Base-by-base conservation (phyloP, 1,284 basidiomycete genomes). In the Pyrrhoderma lamaoense region DNA sequence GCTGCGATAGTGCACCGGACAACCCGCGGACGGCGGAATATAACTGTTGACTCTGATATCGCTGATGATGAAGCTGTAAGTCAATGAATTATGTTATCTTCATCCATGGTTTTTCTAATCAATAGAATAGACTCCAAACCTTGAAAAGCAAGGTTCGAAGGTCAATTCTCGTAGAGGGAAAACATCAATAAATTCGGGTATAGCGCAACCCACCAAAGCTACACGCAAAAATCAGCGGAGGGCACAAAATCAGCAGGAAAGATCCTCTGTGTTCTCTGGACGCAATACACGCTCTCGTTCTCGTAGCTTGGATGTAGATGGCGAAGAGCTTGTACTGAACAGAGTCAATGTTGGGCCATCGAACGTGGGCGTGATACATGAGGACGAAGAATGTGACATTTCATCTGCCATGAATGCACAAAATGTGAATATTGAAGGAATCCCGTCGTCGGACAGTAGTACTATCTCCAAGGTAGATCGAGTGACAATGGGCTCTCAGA, bases 251-350 rank as follows among this genome's bases (percentile, higher is more conserved):
- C 38, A 49, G 8, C 14, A 36, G 3, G 47, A 54, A 22, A 25
- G 21, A 25, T 9, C 38, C 8, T 38, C 44, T 2, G 35, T 22
- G n/a, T 27, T n/a, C n/a, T n/a, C 25, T n/a, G 40, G 53, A 16
- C 49, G 53, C 11, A 38, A 39, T 18, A 55, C 53, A 2, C 49
- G 53, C 8, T 44, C 53, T 8, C 53, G 53, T 14, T 51, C 53
- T 16, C 49, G 36, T 21, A 55, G 53, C 22, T 44, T 47, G 27
- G 54, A 59, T 23, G 36, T 48, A 21, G 44, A 49, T 19, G 55
- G 54, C 16, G 49, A 59, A 4, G 51, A 52, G 38, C 5, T 40
- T 8, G 7, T 14, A 7, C 5, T 14, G 8, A 2, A 36, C 54
- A n/a, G 55, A 53, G 14, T 48, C 48, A 14, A 54, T 51, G 19